A percentile compares a stretch with the other conserved stretches of the same genome.
phyloP scores from a whole-genome alignment of 371 early-diverging fungal species.

The Lichtheimia corymbifera region DNA sequence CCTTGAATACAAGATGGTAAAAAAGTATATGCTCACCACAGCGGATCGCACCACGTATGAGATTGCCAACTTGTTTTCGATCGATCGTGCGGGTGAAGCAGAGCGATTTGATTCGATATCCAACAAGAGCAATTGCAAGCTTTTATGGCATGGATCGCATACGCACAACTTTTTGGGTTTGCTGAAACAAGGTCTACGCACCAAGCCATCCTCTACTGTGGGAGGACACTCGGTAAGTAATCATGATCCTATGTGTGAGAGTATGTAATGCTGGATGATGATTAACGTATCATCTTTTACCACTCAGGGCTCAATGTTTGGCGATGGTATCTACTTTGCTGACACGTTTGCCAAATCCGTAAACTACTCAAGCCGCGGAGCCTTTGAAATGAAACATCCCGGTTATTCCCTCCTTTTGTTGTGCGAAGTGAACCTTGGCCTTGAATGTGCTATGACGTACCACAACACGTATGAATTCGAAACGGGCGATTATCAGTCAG shows the following conservation, averaged over 20 bases:
- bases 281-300: no score
- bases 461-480: background rate
- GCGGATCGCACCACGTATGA: slow-evolving; percentile 24
- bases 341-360: slow-evolving; percentile 56
- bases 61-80: slow-evolving; percentile 37
- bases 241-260: background rate
- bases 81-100: slow-evolving; percentile 33
- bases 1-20: slow-evolving; percentile 26
- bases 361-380: slow-evolving; percentile 24
- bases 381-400: slow-evolving; percentile 4
- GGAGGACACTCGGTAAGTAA: slow-evolving; percentile 26
- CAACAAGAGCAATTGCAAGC: slow-evolving; percentile 31
- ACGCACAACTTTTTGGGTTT: slow-evolving; percentile 49
- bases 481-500: slow-evolving; percentile 20
- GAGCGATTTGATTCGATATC: slow-evolving; percentile 24
- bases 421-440: slow-evolving; percentile 64
- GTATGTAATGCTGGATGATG: no score
- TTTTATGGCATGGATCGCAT: slow-evolving; percentile 56
- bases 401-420: slow-evolving; percentile 42
- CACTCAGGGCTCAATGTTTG: slow-evolving; percentile 50
- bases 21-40: slow-evolving; percentile 45
- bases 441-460: slow-evolving; percentile 22
- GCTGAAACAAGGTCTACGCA: slow-evolving; percentile 47
- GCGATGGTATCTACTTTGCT: slow-evolving; percentile 65
- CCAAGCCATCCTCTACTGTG: slow-evolving; percentile 25